These are phyloP conservation scores for Alternaria gaisen DNA, from an alignment of 2,329 filamentous ascomycete genomes.

Conservation along the genomic window DNA sequence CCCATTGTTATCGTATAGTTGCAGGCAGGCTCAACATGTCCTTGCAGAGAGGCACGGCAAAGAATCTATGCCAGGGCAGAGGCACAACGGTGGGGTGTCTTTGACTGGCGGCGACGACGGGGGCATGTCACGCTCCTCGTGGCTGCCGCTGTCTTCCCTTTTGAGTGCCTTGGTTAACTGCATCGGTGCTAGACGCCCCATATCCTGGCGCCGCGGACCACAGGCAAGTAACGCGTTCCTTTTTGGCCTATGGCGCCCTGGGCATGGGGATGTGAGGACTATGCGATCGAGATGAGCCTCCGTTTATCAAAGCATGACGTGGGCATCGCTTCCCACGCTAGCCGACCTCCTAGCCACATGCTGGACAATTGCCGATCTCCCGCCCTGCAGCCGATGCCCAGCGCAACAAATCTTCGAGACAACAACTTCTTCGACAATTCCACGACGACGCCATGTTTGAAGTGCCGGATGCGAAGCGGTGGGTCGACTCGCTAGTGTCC, in stretches of 20 bases:
- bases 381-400: conserved; percentile 14
- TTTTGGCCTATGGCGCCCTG: not conserved
- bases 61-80: conserved; percentile 5
- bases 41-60: conserved; percentile 17
- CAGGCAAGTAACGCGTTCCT: conserved; percentile 4
- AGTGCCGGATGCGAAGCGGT: conserved; percentile 38
- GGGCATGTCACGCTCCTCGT: not conserved
- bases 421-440: not conserved
- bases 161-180: conserved; percentile 11
- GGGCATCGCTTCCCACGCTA: not conserved
- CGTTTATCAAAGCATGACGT: conserved; percentile 11
- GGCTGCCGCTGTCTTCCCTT: conserved; percentile 9
- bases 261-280: not conserved
- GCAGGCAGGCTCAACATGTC: conserved; percentile 19
- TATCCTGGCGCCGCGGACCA: conserved; percentile 10
- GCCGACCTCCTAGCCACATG: not conserved
- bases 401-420: conserved; percentile 3
- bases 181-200: conserved; percentile 12
- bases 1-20: conserved; percentile 23
- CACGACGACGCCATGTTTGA: conserved; percentile 31
- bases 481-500: conserved; percentile 3
- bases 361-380: conserved; percentile 17
- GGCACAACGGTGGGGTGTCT: conserved; percentile 11
- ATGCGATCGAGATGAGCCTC: conserved; percentile 1
- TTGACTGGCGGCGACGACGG: conserved; percentile 1